Evolutionary conservation across 2,329 filamentous ascomycete genomes (phyloP), one percentile per base, ranked within the genome.

Genomic region (Tolypocladium nubicola): DNA sequence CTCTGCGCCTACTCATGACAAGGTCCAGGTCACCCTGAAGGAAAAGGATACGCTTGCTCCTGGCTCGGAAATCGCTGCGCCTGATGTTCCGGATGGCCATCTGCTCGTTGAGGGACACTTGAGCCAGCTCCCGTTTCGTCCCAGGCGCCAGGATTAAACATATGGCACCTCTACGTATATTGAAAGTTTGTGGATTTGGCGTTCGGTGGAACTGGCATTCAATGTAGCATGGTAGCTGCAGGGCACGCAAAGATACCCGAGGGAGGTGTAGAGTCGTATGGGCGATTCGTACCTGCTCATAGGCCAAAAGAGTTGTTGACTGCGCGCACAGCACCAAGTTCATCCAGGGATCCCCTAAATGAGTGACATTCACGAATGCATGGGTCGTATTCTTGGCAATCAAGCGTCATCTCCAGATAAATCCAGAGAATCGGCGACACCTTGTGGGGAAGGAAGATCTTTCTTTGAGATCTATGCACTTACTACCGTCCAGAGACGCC

Each of bases 371-470:
- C 53, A 45, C 55, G 33, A 21, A 10, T n/a, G 21, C 23, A 23
- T 60, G 56, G 54, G 9, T 38, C n/a, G 39, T 23, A 54, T 54
- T 61, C 57, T 61, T 96, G 90, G 90, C 90, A 85, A 91, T 96
- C 90, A 90, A 96, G 90, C 90, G 71, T 94, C 84, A 82, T 89
- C 86, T 78, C 79, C 78, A 68, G 73, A 73, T 68, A 68, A 57
- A 65, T 69, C 71, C 71, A 69, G 76, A 84, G 86, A 90, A 80
- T 93, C 88, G 75, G 90, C 90, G 90, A 96, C 90, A 96, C 90
- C 90, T 91, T 81, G 70, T 79, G 76, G 79, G 79, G 76, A 75
- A 75, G 74, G 75, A 75, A 80, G 77, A 81, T 81, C 78, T 77
- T 73, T 77, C 73, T 76, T 79, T 76, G 69, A 80, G 79, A 83